A percentile compares a stretch with the other conserved stretches of the same genome.
Conservation (phyloP, 352 stramenopile genomes). For the Phytopythium montanum region DNA sequence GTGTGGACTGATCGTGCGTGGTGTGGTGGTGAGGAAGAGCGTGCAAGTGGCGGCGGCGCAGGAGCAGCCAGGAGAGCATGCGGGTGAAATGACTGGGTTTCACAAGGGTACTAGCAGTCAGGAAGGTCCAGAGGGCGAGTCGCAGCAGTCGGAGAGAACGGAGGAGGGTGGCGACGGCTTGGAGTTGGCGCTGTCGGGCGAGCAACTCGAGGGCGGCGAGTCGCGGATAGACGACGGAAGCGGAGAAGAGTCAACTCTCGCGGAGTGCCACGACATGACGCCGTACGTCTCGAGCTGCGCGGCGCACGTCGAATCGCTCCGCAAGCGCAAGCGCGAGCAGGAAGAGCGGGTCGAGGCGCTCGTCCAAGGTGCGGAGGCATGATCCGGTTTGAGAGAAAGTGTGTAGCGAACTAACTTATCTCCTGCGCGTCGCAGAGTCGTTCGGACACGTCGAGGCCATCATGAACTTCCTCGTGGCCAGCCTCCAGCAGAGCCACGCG, state of each 20-base stretch:
- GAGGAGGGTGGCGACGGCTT: neutral
- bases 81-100: neutral
- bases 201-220: neutral
- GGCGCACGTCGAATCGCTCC: constrained; percentile 27
- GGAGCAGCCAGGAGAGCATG: neutral
- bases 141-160: neutral
- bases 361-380: constrained; percentile 33
- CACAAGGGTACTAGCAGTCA: neutral
- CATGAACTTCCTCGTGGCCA: constrained; percentile 39
- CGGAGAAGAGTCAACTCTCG: constrained; percentile 9
- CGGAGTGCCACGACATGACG: constrained; percentile 22
- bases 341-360: constrained; percentile 50
- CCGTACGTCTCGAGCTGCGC: constrained; percentile 44
- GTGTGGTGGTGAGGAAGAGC: neutral
- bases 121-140: neutral
- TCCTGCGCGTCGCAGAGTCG: constrained; percentile 16
- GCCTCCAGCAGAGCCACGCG: constrained; percentile 31
- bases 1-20: neutral
- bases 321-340: constrained; percentile 52
- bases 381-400: too few species aligned
- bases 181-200: neutral
- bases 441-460: constrained; percentile 37
- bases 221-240: neutral
- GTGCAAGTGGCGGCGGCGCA: neutral
- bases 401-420: too few species aligned